Evolutionary conservation across 139 green algal species (phyloP), one percentile per base, ranked within the genome.

Genomic region (Volvox reticuliferus): DNA sequence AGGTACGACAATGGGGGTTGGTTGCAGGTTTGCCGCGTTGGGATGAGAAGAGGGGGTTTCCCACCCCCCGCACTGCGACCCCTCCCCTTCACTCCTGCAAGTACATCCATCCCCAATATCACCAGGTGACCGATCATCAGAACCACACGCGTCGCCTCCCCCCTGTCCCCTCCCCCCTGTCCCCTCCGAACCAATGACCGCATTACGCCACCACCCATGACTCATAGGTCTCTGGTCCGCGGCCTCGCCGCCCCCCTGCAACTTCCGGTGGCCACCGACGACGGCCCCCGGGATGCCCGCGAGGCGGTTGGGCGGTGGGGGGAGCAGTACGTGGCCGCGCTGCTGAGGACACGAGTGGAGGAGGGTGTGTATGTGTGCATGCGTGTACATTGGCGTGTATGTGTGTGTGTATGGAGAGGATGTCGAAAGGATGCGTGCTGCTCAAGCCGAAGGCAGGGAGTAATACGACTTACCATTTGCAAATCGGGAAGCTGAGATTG

Each of bases 241-340:
- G 22, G 30, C 3, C 16, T 88, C 24, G 44, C 44, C 5, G 44
- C 35, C 0, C n/a, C 84, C 26, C 65, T 88, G 33, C 84, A 89
- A 67, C 84, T 89, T 69, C 84, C 37, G 16, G 84, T 89, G 84
- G 44, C n/a, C 0, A 1, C 50, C 3, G 73, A 79, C 5, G 87
- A 86, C 63, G 77, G 62, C 12, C 87, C 76, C 20, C 87, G 62
- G 6, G 87, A 35, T 28, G 77, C 62, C 20, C 87, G 87, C 24
- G 87, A 86, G 87, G 62, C 62, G 37, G 88, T 92, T 36, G 88
- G 88, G 6, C 65, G 88, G n/a, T 92, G 88, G 88, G 88, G 88
- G 33, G 88, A 92, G 88, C 13, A 69, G 21, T 92, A 80, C 79
- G 88, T 88, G 79, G 68, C 67, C 50, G 73, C 24, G 26, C 71